Evolutionary conservation across 257 asterid species (phyloP), one percentile per base, ranked within the genome.

Genomic region (Solanum sejunctum): DNA sequence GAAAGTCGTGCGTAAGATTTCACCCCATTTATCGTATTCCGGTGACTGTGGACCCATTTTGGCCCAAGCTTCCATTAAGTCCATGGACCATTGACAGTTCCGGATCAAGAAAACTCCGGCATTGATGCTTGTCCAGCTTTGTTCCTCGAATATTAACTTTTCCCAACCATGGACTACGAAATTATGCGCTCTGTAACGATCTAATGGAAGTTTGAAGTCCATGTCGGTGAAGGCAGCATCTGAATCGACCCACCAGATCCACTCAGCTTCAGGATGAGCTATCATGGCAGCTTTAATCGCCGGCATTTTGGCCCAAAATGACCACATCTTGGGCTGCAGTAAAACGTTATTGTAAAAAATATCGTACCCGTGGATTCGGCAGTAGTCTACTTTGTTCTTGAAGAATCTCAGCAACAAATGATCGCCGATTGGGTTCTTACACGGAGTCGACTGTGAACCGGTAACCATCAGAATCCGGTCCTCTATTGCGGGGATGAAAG

Each of bases 191-290:
- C 84, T 88, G 93, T 97, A 97, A 12, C 94, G 90, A 21, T 87
- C 90, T 86, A 97, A 78, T 11, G 99, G 99, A 2, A 89, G 89
- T 81, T 63, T 83, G 81, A 97, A 97, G 88, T 94, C 98, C 99
- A 97, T 97, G 83, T 97, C 99, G n/a, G 99, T 97, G 85, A 97
- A 85, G 9, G 97, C 98, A 6, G 99, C 98, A 87, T 97, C 99
- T 70, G 98, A 94, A 63, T 97, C 99, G 2, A 97, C 97, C 99
- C 99, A 97, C 99, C 99, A 97, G 94, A 97, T 95, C 99, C 98
- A 97, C 90, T 97, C 99, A 81, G 92, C 93, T 87, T 97, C 98
- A 36, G 98, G 99, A 85, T 97, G 99, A 75, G 99, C 98, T 84
- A 97, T 80, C 99, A 97, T 97, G 49, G 94, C 92, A 16, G 98